Evolutionary conservation across 768 basidiomycete species (phyloP), one percentile per base, ranked within the genome.

Genomic region (Suillus subaureus): DNA sequence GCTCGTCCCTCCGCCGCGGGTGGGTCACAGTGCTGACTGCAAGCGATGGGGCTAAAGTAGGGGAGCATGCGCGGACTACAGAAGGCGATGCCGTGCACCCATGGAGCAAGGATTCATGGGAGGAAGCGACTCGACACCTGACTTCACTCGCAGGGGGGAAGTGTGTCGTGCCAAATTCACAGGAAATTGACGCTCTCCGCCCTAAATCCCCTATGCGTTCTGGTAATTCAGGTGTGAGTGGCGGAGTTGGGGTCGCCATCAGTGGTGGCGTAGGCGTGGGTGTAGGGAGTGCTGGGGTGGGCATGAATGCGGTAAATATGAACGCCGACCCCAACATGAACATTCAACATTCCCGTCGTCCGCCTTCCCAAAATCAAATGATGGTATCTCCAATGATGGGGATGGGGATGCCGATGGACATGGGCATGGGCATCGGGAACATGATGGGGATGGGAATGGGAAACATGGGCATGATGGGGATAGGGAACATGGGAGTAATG

Each of bases 1-100:
- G 85, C 0, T 85, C 89, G 31, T 89, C 87, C 0, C 79, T 93
- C 7, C 87, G 96, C 0, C 86, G 89, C 13, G 97, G 97, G 7
- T 99, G 97, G 97, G 89, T 97, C 13, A 93, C 94, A n/a, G 88
- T 90, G 13, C 82, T 92, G 54, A 84, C 83, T 2, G 87, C 88
- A 4, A 87, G 85, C 6, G 88, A 89, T 70, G 84, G 89, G 65
- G 80, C 82, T 26, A 81, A 80, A 61, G 75, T 88, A 47, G 81
- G 82, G 67, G 73, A 75, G 21, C 74, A 76, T 66, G 60, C 69
- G 1, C 75, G 69, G 35, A 75, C 76, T 26, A 69, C 70, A 45
- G 68, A 72, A 54, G 67, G 74, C 35, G 58, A 60, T 18, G 18
- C 11, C 11, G 71, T 77, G 23, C 76, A 77, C 23, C 80, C 77